phyloP scores from a whole-genome alignment of 2,329 filamentous ascomycete genomes.

The Fusarium sp. region DNA sequence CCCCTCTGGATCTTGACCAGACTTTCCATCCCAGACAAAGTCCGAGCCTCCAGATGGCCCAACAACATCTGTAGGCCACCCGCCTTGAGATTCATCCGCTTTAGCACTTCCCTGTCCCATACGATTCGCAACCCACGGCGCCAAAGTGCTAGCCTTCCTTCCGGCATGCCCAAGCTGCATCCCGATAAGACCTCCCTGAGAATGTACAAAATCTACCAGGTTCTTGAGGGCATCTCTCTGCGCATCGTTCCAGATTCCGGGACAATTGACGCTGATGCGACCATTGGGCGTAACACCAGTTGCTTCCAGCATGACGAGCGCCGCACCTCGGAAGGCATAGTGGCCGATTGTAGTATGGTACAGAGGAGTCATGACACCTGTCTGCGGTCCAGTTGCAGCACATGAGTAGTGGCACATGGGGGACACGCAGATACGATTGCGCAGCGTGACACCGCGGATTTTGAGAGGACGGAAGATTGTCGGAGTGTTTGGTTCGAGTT shows the following conservation, averaged over 20 bases:
- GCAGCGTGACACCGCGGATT: neutral
- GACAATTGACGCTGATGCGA: neutral
- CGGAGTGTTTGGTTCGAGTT: neutral
- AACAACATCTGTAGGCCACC: neutral
- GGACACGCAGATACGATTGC: neutral
- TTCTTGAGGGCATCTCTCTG: neutral
- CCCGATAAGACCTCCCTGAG: neutral
- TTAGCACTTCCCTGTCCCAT: neutral
- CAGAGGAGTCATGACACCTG: neutral
- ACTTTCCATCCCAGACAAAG: neutral
- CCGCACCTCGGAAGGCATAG: neutral
- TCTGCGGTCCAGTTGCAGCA: neutral
- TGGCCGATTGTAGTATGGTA: neutral
- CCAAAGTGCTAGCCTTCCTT: neutral
- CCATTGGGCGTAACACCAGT: neutral
- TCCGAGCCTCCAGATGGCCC: neutral
- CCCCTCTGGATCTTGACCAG: neutral
- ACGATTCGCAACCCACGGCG: neutral
- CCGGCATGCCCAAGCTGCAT: neutral
- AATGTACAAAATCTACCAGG: neutral
- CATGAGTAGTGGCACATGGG: neutral
- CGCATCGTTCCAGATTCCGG: neutral
- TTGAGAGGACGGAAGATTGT: neutral
- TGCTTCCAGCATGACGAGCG: neutral
- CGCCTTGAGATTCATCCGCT: neutral